Percentiles rank a stretch among this genome's conserved stretches.
Evolutionary conservation across 2,329 filamentous ascomycete genomes (phyloP).

Genomic region (Penicillium sp.): DNA sequence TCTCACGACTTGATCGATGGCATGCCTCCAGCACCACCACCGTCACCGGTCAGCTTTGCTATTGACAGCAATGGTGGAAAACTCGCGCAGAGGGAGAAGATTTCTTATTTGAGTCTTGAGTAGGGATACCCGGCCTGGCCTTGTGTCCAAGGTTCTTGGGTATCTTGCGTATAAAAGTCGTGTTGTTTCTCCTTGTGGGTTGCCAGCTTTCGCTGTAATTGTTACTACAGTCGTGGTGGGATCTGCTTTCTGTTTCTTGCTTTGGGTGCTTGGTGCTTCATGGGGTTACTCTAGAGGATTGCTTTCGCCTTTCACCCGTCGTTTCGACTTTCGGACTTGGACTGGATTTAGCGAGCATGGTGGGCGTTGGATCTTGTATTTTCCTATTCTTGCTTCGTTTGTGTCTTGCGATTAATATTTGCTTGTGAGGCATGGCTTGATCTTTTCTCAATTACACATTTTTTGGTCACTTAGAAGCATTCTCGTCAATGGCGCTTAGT

Average conservation of each 20-base stretch:
- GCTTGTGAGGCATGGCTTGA: background rate
- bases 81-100: slow-evolving; percentile 17
- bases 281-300: background rate
- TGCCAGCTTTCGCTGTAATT: too few species aligned
- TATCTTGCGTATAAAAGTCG: too few species aligned
- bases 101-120: slow-evolving; percentile 25
- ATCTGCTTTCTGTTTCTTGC: background rate
- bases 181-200: too few species aligned
- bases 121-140: slow-evolving; percentile 2
- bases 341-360: slow-evolving; percentile 4
- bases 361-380: background rate
- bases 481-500: too few species aligned
- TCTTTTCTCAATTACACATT: too few species aligned
- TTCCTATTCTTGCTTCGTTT: background rate
- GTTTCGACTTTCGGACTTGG: background rate
- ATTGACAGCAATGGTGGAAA: slow-evolving; percentile 19
- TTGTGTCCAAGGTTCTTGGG: background rate
- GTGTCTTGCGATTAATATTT: background rate
- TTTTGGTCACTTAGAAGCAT: too few species aligned
- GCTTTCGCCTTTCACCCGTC: background rate
- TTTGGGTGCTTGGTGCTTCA: background rate
- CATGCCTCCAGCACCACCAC: slow-evolving; percentile 28
- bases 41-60: slow-evolving; percentile 25
- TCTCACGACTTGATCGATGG: slow-evolving; percentile 25
- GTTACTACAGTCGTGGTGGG: too few species aligned